A percentile compares a stretch with the other conserved stretches of the same genome.
phyloP scores from a whole-genome alignment of 2,329 filamentous ascomycete genomes.

The Trichophaea hybrida region DNA sequence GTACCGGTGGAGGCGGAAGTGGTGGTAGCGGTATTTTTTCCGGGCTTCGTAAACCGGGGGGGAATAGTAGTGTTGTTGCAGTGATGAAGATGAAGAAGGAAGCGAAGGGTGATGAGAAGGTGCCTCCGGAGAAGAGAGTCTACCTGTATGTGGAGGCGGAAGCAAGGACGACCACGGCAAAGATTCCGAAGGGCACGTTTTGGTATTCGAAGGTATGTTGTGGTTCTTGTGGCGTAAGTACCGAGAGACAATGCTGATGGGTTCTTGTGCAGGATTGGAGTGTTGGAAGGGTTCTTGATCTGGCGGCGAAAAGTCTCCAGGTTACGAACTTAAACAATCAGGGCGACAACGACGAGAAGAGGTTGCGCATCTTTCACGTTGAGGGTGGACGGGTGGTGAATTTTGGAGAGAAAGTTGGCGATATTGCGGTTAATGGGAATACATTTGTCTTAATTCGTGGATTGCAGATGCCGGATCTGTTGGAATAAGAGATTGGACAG shows the following conservation, averaged over 20 bases:
- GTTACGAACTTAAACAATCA: slow-evolving; percentile 75
- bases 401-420: slow-evolving; percentile 73
- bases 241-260: background rate
- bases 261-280: slow-evolving; percentile 52
- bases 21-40: slow-evolving; percentile 5
- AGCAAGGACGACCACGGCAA: slow-evolving; percentile 67
- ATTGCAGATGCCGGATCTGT: slow-evolving; percentile 59
- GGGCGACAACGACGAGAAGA: slow-evolving; percentile 58
- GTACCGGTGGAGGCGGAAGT: background rate
- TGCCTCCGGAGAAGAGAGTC: slow-evolving; percentile 68
- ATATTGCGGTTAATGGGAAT: slow-evolving; percentile 61
- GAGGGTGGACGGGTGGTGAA: slow-evolving; percentile 76
- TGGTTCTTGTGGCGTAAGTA: background rate
- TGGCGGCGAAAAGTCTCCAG: slow-evolving; percentile 61
- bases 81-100: slow-evolving; percentile 68
- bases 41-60: slow-evolving; percentile 23
- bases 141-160: slow-evolving; percentile 86
- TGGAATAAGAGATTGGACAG: slow-evolving; percentile 30
- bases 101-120: slow-evolving; percentile 77
- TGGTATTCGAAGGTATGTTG: slow-evolving; percentile 47
- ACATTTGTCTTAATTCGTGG: slow-evolving; percentile 80
- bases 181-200: slow-evolving; percentile 67
- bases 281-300: slow-evolving; percentile 68
- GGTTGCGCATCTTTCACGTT: slow-evolving; percentile 79
- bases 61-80: slow-evolving; percentile 41